Evolutionary conservation across 2,329 filamentous ascomycete species (phyloP), one percentile per base, ranked within the genome.

Genomic region (Ceratocystis smalleyi): DNA sequence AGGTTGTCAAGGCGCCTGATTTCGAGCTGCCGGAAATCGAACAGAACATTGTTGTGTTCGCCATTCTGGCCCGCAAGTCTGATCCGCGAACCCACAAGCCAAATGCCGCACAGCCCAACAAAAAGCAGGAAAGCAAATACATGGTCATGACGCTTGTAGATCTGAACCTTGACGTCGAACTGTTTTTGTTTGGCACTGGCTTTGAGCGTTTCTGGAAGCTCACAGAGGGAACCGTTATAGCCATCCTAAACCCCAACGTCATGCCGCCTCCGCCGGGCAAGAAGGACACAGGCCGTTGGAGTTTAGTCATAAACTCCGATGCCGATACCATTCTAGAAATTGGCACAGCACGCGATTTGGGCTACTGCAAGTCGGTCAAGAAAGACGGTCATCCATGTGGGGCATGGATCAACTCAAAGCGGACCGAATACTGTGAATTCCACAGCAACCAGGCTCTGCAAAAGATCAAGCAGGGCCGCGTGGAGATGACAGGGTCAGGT

Each of bases 151-250:
- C 84, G 1, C 79, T 99, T 2, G 90, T 89, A 0, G 92, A 99
- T 73, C 78, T 99, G 10, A 87, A 90, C 70, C 96, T 86, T 83
- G 90, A 96, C 69, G 74, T 99, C 12, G 91, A 97, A 68, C 81
- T 97, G 51, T 97, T 91, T 70, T 82, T 99, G 15, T 99, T 99
- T 74, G 88, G 89, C 70, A 85, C 87, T 0, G 95, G 90, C 5
- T 96, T 97, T 70, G 86, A 89, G 17, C 85, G 88, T 64, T 99
- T 94, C 76, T 97, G 92, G 87, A 95, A 95, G 72, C 78, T 97
- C n/a, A 85, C 85, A 0, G 83, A 89, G 1, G 94, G 94, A n/a
- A 96, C 91, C 0, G 81, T 97, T 1, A 79, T 99, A 64, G 94
- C 92, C 4, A 88, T 99, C 30, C 79, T 99, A 35, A 99, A 99